phyloP scores from a whole-genome alignment of 139 green algal genomes.

The Ettlia oleoabundans region DNA sequence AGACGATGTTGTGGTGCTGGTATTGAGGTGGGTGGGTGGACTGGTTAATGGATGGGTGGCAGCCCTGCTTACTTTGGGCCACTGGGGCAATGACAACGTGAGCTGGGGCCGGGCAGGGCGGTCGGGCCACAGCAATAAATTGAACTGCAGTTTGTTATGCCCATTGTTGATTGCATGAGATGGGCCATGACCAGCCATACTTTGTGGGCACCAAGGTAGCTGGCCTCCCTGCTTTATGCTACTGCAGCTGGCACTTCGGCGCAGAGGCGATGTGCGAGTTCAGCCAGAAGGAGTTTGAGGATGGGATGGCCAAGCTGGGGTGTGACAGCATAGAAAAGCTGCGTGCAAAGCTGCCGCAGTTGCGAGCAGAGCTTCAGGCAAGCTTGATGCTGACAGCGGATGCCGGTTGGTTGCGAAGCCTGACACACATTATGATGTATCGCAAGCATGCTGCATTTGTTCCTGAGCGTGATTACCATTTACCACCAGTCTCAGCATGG shows the following conservation, averaged over 20 bases:
- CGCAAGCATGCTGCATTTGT: too few species aligned
- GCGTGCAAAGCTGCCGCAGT: conserved; percentile 66
- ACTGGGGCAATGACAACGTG: too few species aligned
- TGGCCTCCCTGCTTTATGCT: neutral
- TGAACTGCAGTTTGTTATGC: neutral
- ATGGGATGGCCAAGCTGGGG: conserved; percentile 65
- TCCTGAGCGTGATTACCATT: too few species aligned
- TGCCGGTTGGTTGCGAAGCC: too few species aligned
- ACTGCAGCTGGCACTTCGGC: conserved; percentile 26
- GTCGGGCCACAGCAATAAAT: too few species aligned
- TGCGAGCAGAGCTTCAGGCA: conserved; percentile 73
- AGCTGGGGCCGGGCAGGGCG: too few species aligned
- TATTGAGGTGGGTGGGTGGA: conserved; percentile 81
- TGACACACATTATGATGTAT: too few species aligned
- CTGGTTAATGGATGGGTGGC: too few species aligned
- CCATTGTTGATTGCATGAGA: neutral
- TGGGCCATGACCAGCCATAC: neutral
- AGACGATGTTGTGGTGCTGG: conserved; percentile 86
- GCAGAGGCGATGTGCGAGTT: conserved; percentile 88
- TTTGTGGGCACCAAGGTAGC: too few species aligned
- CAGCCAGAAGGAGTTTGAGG: conserved; percentile 77
- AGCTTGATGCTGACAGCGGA: too few species aligned
- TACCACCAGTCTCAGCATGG: too few species aligned
- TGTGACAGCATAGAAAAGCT: conserved; percentile 78
- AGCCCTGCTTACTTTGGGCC: too few species aligned